Base-by-base conservation (phyloP, 2,329 filamentous ascomycete genomes). In the Plectosphaerella plurivora region DNA sequence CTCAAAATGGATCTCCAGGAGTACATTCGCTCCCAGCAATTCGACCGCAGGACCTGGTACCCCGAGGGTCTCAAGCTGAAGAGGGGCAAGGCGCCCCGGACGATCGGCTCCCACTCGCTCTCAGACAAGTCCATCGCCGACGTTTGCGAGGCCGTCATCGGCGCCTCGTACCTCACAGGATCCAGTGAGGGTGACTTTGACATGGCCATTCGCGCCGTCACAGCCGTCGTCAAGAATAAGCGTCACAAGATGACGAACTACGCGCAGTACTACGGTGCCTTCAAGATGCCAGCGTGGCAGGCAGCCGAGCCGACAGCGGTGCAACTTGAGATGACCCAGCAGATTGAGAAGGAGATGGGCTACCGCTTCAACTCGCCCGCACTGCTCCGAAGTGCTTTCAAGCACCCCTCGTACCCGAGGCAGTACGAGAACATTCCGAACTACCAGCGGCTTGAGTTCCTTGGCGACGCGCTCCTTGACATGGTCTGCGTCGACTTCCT, bases 101-200 rank as follows among this genome's bases (percentile, higher is more conserved):
- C 74, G 11, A 73, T 71, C 24, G 68, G 73, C 6, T 78, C 71
- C 10, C 92, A 97, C 63, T 73, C 72, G 0, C 78, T 99, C 2
- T 86, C 85, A 1, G 89, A 96, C 69, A 99, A 99, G 73, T 88
- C 88, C 1, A 87, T 96, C 61, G 93, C 94, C 4, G 94, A 97
- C 68, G 91, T 97, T 1, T 96, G 90, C 55, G 94, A 97, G 66
- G 93, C 94, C 1, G 72, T 97, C 52, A 97, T 99, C 47, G 94
- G 93, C 6, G 94, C 93, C 3, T 87, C 92, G 0, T 84, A 87
- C 49, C 68, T 88, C 39, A 78, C 75, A 0, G 69, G 69, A 4
- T 63, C 68, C 37, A 61, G 70, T 8, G 61, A 72, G 5, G 62
- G 62, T 1, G 65, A 70, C 53, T 78, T 85, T 61, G 78, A 86